phyloP scores from a whole-genome alignment of 140 eudicot species.

The Cichorium intybus region DNA sequence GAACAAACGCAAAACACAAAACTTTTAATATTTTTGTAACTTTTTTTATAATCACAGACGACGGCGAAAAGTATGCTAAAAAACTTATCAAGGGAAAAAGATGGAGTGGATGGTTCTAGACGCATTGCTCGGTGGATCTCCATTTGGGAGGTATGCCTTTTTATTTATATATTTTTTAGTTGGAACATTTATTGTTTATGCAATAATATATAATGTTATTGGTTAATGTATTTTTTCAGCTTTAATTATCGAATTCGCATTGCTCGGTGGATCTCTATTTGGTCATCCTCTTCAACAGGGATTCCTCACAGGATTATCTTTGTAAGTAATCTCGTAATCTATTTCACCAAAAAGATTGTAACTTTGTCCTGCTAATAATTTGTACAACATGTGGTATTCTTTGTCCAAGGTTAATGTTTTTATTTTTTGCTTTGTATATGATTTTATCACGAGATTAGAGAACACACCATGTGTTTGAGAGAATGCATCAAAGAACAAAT shows the following conservation, averaged over 20 bases:
- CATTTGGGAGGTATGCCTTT: slow-evolving; percentile 78
- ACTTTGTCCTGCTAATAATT: background rate
- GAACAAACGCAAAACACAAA: background rate
- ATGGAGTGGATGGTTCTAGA: slow-evolving; percentile 79
- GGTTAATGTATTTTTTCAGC: slow-evolving; percentile 39
- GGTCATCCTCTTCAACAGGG: slow-evolving; percentile 97
- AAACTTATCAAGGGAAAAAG: slow-evolving; percentile 44
- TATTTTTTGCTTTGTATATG: too few relatives aligned
- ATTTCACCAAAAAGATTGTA: slow-evolving; percentile 2
- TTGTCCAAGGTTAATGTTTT: slow-evolving; percentile 51
- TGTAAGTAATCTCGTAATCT: slow-evolving; percentile 50
- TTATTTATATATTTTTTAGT: too few relatives aligned
- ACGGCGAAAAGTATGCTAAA: slow-evolving; percentile 65
- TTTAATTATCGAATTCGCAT: slow-evolving; percentile 87
- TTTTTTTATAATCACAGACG: slow-evolving; percentile 36
- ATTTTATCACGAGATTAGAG: too few relatives aligned
- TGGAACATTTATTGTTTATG: background rate
- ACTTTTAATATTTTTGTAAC: background rate
- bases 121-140: slow-evolving; percentile 72
- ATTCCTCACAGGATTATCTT: slow-evolving; percentile 73
- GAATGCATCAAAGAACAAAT: too few relatives aligned
- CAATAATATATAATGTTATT: background rate
- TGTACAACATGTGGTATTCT: slow-evolving; percentile 79
- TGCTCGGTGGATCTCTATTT: slow-evolving; percentile 91
- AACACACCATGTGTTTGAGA: too few relatives aligned